These are phyloP conservation scores for Silene uniflora DNA, from an alignment of 148 eudicot species.

Conservation along the genomic window DNA sequence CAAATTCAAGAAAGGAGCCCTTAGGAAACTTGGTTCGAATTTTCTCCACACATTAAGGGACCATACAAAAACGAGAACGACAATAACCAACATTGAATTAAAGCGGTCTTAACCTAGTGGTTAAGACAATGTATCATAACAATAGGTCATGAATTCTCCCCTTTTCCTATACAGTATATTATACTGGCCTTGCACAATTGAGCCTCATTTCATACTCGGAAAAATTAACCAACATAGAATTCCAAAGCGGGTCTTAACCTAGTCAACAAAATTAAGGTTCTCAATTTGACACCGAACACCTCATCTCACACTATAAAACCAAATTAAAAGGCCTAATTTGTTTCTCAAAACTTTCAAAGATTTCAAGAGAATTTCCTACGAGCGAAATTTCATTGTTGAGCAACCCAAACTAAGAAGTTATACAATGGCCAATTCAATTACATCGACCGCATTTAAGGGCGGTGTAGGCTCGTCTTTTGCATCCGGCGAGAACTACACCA, in stretches of 20 bases:
- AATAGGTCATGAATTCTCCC: too few relatives aligned
- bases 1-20: conserved; percentile 29
- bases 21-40: conserved; percentile 28
- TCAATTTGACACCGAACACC: conserved; percentile 25
- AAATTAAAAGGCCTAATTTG: neutral
- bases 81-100: too few relatives aligned
- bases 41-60: conserved; percentile 25
- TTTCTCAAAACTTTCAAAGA: neutral
- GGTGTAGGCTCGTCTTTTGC: conserved; percentile 42
- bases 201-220: too few relatives aligned
- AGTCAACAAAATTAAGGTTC: conserved; percentile 21
- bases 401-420: neutral
- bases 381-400: neutral
- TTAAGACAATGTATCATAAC: too few relatives aligned
- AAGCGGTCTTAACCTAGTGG: too few relatives aligned
- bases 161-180: too few relatives aligned
- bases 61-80: conserved; percentile 13
- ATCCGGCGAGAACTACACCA: too few relatives aligned
- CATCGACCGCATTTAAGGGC: conserved; percentile 31
- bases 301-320: conserved; percentile 17
- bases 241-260: too few relatives aligned
- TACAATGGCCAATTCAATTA: too few relatives aligned
- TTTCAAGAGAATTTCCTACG: neutral
- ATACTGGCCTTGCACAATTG: too few relatives aligned
- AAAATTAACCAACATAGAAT: too few relatives aligned